Percentiles rank a stretch among this genome's conserved stretches.
Conservation (phyloP, 768 basidiomycete genomes). For the Calocybe gangraenosa region DNA sequence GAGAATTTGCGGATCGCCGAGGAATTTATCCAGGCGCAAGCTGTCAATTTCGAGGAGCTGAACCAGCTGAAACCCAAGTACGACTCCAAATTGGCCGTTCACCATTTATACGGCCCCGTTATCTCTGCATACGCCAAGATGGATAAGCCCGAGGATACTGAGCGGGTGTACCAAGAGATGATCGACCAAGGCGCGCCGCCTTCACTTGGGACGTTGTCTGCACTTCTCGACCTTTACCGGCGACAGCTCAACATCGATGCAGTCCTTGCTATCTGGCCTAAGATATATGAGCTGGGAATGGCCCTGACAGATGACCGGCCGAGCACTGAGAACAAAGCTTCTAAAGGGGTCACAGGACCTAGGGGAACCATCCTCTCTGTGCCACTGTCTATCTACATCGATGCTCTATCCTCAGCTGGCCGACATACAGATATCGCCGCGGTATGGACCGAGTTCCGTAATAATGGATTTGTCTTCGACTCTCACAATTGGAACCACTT, state of each 20-base stretch:
- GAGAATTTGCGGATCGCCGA: slow-evolving; percentile 59
- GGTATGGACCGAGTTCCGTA: slow-evolving; percentile 63
- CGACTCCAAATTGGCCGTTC: slow-evolving; percentile 40
- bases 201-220: slow-evolving; percentile 54
- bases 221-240: slow-evolving; percentile 72
- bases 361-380: slow-evolving; percentile 60
- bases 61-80: slow-evolving; percentile 36
- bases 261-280: slow-evolving; percentile 63
- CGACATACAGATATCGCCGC: slow-evolving; percentile 55
- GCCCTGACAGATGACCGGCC: slow-evolving; percentile 30
- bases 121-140: slow-evolving; percentile 45
- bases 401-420: slow-evolving; percentile 63
- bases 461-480: slow-evolving; percentile 72
- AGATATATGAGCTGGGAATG: slow-evolving; percentile 57
- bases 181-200: slow-evolving; percentile 52
- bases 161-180: slow-evolving; percentile 50
- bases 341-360: slow-evolving; percentile 15
- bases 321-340: slow-evolving; percentile 15
- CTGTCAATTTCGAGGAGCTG: slow-evolving; percentile 25
- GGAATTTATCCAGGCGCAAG: slow-evolving; percentile 56
- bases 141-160: slow-evolving; percentile 46
- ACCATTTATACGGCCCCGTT: slow-evolving; percentile 59
- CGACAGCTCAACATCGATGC: slow-evolving; percentile 48
- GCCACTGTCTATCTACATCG: slow-evolving; percentile 80
- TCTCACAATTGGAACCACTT: slow-evolving; percentile 92